These are phyloP conservation scores for Penicillium coprophilum DNA, from an alignment of 495 filamentous ascomycete genomes.

Conservation along the genomic window DNA sequence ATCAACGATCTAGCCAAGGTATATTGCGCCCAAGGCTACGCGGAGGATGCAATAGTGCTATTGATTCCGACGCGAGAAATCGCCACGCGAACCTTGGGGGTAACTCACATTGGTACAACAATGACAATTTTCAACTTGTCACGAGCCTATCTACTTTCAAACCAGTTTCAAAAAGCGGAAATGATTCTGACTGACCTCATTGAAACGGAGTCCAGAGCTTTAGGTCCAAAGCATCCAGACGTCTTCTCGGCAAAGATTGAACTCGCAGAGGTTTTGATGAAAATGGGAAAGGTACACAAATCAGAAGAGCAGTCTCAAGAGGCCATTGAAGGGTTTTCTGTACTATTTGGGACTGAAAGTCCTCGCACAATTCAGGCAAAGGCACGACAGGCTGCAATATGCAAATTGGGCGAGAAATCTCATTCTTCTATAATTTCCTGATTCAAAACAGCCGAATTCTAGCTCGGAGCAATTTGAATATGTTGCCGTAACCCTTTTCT, in stretches of 20 bases:
- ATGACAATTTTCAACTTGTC: conserved; percentile 12
- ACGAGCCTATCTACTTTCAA: conserved; percentile 4
- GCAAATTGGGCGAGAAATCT: conserved; percentile 1
- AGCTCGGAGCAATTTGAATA: not conserved
- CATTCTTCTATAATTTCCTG: not conserved
- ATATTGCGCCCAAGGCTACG: conserved; percentile 25
- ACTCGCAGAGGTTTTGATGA: conserved; percentile 7
- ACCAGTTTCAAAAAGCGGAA: conserved; percentile 5
- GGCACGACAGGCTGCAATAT: conserved; percentile 2
- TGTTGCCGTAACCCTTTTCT: not conserved
- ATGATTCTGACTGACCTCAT: conserved; percentile 9
- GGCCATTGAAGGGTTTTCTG: conserved; percentile 2
- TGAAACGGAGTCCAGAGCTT: not conserved
- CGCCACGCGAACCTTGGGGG: conserved; percentile 8
- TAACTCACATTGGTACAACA: conserved; percentile 9
- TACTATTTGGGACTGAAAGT: conserved; percentile 3
- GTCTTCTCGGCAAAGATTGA: conserved; percentile 8
- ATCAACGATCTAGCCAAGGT: conserved; percentile 38
- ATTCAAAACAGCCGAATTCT: not conserved
- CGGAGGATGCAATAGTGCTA: conserved; percentile 26
- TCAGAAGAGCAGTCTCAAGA: conserved; percentile 1
- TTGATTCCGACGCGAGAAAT: conserved; percentile 14
- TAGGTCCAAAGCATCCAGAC: conserved; percentile 9
- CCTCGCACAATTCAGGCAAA: conserved; percentile 10
- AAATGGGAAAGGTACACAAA: conserved; percentile 5